Base-by-base conservation (phyloP, 1,139 yeast species). In the Candida sp. region DNA sequence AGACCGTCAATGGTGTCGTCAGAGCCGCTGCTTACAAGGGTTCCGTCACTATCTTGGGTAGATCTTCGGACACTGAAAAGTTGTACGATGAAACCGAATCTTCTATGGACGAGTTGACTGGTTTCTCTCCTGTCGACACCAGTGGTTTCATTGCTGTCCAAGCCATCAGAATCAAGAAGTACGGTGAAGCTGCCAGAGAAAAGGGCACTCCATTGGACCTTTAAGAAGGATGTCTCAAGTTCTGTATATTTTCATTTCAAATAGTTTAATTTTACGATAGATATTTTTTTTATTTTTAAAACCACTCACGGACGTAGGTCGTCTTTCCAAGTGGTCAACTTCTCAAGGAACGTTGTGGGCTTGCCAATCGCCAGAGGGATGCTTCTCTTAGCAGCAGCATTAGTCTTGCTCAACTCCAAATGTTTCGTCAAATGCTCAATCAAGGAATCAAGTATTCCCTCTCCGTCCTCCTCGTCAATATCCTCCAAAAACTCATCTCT, bases 81-180 rank as follows among this genome's bases (percentile, higher is more conserved):
- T 84, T 94, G 64, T 94, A 94, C 73, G 98, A 94, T 72, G 98
- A 97, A 60, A 91, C 97, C 55, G 98, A 93, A 73, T 92, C 98
- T 26, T 93, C 98, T 22, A 94, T 94, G 99, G 99, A 94, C 75
- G 98, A 94, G 78, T 86, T 94, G 67, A 93, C 98, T 54, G 99
- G 98, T 54, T 94, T 94, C 82, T 88, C 91, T 65, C 99, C 99
- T 56, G 93, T 90, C 71, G 98, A 94, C 72, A 91, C 99, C 57
- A 80, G 96, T 57, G 99, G 99, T 52, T 94, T 94, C 84, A 94
- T 94, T 75, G 92, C 97, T 63, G 96, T 94, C 62, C 97, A 94
- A 82, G 90, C 98, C 58, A 94, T 94, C 72, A 91, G 99, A 83
- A 89, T 94, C 70, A 94, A 94, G 83, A 94, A 94, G 79, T 94